Evolutionary conservation across 164 flowering plant genomes (phyloP).

Genomic region (Vitis labrusca): DNA sequence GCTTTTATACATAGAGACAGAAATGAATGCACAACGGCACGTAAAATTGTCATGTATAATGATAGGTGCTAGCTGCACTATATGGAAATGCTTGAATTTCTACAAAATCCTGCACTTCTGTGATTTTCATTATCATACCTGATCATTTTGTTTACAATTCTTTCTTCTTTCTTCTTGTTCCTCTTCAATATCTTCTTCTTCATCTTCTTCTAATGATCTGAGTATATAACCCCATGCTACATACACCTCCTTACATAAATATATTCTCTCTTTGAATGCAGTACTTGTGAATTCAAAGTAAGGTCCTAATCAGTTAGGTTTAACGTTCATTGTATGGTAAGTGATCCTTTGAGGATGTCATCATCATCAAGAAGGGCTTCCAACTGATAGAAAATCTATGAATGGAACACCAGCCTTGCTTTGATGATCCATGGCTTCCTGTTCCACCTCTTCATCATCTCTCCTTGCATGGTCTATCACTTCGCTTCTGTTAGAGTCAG

Average conservation of each 20-base stretch:
- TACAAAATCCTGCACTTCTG: neutral
- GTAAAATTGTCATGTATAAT: too few species aligned
- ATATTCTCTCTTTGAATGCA: neutral
- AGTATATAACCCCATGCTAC: neutral
- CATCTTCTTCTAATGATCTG: neutral
- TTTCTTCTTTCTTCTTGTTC: too few species aligned
- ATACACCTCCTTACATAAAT: neutral
- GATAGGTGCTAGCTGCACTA: too few species aligned
- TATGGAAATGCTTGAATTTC: neutral
- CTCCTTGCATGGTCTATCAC: constrained; percentile 44
- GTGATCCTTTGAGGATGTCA: too few species aligned
- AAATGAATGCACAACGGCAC: too few species aligned
- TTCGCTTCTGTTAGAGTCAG: constrained; percentile 52
- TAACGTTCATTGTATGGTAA: too few species aligned
- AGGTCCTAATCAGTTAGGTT: neutral
- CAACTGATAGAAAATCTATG: constrained; percentile 59
- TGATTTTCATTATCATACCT: neutral
- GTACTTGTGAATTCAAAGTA: neutral
- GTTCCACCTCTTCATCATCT: constrained; percentile 62
- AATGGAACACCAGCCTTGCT: constrained; percentile 28
- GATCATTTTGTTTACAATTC: neutral
- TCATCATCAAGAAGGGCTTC: constrained; percentile 18
- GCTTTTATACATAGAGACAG: too few species aligned
- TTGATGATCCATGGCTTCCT: constrained; percentile 17
- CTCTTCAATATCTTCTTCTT: too few species aligned